A percentile compares a stretch with the other conserved stretches of the same genome.
Evolutionary conservation across 176 grass and related monocot species (phyloP).

Genomic region (Aegilops speltoides): DNA sequence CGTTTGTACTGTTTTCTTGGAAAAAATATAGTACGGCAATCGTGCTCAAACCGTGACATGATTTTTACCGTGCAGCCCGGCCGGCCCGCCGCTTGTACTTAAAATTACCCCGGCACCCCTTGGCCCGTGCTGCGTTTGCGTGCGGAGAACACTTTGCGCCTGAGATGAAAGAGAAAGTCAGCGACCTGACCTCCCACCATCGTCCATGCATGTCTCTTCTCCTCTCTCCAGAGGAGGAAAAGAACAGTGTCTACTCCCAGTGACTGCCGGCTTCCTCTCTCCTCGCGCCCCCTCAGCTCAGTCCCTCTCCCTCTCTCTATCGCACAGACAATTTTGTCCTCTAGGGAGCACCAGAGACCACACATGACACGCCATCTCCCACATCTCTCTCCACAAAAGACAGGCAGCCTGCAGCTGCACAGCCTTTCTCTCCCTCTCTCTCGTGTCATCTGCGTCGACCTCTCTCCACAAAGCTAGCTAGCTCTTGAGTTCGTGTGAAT

Average conservation of each 20-base stretch:
- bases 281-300: not conserved
- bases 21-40: slow-evolving; percentile 13
- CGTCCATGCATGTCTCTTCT: not conserved
- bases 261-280: slow-evolving; percentile 33
- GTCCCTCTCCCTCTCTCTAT: not conserved
- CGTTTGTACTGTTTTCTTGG: too few relatives aligned
- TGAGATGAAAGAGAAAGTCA: slow-evolving; percentile 56
- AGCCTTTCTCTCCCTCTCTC: not conserved
- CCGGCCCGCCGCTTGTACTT: not conserved
- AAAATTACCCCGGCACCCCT: not conserved
- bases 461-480: slow-evolving; percentile 34
- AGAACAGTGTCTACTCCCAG: slow-evolving; percentile 34
- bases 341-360: slow-evolving; percentile 22
- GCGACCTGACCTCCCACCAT: slow-evolving; percentile 26
- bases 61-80: slow-evolving; percentile 27
- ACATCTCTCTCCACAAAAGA: not conserved
- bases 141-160: slow-evolving; percentile 39
- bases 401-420: not conserved
- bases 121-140: slow-evolving; percentile 23
- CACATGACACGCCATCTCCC: not conserved
- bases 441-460: not conserved
- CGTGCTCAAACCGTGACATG: slow-evolving; percentile 7
- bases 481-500: slow-evolving; percentile 21
- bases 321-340: slow-evolving; percentile 40
- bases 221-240: slow-evolving; percentile 6